Percentiles rank a stretch among this genome's conserved stretches.
Evolutionary conservation across 2,329 filamentous ascomycete species (phyloP).

Genomic region (Aspergillus awamori): DNA sequence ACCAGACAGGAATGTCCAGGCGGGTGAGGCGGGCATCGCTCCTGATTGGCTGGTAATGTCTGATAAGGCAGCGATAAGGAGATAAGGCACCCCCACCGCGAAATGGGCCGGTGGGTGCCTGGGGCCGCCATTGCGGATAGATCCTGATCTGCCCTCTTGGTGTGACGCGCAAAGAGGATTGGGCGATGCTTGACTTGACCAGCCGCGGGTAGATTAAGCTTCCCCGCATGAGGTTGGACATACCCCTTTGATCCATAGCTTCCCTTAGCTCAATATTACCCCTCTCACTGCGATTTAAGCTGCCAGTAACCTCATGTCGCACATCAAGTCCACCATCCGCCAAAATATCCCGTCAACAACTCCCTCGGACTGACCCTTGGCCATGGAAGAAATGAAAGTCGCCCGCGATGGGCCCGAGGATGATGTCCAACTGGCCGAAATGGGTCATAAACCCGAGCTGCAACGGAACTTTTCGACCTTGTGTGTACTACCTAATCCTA

Average conservation of each 20-base stretch:
- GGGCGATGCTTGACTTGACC: neutral
- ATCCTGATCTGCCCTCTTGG: neutral
- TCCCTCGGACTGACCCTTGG: neutral
- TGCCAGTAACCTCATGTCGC: neutral
- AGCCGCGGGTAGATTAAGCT: neutral
- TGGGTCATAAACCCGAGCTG: slow-evolving; percentile 61
- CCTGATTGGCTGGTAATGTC: neutral
- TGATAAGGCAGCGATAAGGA: neutral
- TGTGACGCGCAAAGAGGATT: no score
- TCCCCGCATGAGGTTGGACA: slow-evolving; percentile 20
- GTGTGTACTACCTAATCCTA: slow-evolving; percentile 19
- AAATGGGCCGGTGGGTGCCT: neutral
- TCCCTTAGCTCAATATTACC: neutral
- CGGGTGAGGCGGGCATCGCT: neutral
- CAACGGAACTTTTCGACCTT: slow-evolving; percentile 60
- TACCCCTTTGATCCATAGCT: slow-evolving; percentile 14
- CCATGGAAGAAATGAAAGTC: slow-evolving; percentile 12
- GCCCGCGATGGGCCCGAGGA: slow-evolving; percentile 29
- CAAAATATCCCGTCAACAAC: neutral
- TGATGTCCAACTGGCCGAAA: slow-evolving; percentile 49
- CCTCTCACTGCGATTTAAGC: neutral
- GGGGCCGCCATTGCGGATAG: neutral
- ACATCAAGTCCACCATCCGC: neutral
- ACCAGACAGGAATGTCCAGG: slow-evolving; percentile 5
- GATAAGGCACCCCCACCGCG: neutral